Evolutionary conservation across 495 filamentous ascomycete genomes (phyloP), one percentile per base, ranked within the genome.

Genomic region (Chaetomium cochliodes): DNA sequence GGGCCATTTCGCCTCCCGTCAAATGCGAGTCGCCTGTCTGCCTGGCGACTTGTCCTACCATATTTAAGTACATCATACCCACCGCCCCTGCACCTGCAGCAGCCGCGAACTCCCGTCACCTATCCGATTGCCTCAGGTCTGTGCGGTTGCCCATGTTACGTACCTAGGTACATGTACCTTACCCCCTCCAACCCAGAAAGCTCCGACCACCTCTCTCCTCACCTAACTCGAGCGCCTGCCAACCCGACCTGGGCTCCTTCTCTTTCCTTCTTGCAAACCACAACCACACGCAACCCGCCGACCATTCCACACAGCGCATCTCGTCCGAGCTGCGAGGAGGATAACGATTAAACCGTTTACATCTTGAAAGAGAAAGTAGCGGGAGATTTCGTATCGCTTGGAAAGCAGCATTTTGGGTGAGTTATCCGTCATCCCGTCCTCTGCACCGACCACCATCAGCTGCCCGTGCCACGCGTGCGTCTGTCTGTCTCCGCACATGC

Each of bases 1-100:
- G 23, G 37, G 22, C 44, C 54, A 62, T 67, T 60, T 37, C 33
- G 59, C 60, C 59, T 64, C 51, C 64, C 53, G 12, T 50, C 39
- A 49, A 18, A 69, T 69, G 67, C 68, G 70, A 66, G 62, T 58
- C 71, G 62, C 51, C 58, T 46, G 63, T 66, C 71, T 72, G 73
- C 73, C 71, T 74, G 58, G 62, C 46, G 13, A 52, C 42, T 28
- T 12, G 46, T 46, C 67, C 30, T 70, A 70, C 57, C 69, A 69
- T 62, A 46, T 44, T 55, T 61, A 73, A 72, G 71, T 73, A 73
- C 69, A 47, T 20, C 69, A 37, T 69, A 67, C 65, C 42, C 60
- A n/a, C 30, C 33, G 23, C 23, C 11, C 39, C 39, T 39, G 60
- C 51, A 18, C 9, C 15, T 3, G 11, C 30, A 50, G 49, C 60